These are phyloP conservation scores for Hysterangium stoloniferum DNA, from an alignment of 768 basidiomycete species.

Conservation along the genomic window DNA sequence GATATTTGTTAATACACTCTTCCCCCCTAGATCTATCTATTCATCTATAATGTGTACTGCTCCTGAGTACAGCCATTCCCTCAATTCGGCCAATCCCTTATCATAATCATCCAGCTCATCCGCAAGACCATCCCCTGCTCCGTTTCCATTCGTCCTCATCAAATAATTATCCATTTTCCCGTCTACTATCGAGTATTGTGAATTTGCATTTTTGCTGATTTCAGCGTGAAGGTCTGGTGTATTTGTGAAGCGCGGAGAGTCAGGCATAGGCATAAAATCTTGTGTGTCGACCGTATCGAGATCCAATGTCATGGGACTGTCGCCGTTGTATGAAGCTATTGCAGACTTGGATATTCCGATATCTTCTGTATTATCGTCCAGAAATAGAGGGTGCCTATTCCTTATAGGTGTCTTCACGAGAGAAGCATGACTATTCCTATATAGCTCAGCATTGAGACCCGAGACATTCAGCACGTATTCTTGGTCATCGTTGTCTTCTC, in stretches of 20 bases:
- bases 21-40: not conserved
- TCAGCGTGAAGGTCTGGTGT: no score
- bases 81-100: slow-evolving; percentile 46
- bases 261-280: no score
- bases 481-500: no score
- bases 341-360: not conserved
- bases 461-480: no score
- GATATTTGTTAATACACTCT: not conserved
- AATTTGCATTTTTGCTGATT: no score
- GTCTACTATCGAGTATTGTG: no score
- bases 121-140: not conserved
- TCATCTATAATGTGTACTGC: slow-evolving; percentile 42
- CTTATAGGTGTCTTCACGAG: no score
- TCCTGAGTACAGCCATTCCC: slow-evolving; percentile 61
- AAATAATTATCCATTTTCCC: no score
- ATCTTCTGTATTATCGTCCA: not conserved
- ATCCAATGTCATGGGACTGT: not conserved
- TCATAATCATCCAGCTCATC: slow-evolving; percentile 31
- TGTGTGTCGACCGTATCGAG: not conserved
- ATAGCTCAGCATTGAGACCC: no score
- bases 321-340: not conserved
- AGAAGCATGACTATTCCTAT: no score
- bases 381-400: not conserved
- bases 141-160: no score
- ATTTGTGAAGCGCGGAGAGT: no score